Conservation (phyloP, 2,329 filamentous ascomycete species). For the Domatiomyces globalis region DNA sequence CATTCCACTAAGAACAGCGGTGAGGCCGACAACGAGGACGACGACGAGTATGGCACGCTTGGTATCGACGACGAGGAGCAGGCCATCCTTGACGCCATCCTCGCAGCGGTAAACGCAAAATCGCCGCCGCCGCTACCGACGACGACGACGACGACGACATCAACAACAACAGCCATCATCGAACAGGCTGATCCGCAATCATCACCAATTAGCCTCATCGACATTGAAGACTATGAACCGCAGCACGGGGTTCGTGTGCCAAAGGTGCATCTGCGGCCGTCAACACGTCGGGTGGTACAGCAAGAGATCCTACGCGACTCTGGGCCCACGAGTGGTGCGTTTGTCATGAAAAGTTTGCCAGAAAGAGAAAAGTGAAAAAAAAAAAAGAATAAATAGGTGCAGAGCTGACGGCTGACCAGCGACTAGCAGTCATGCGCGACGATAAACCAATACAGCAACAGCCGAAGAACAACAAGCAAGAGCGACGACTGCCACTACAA, state of each 20-base stretch:
- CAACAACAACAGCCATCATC: neutral
- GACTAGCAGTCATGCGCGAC: constrained; percentile 11
- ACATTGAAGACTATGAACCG: constrained; percentile 33
- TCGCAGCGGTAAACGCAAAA: constrained; percentile 32
- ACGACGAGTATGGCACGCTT: constrained; percentile 51
- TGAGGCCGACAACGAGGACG: constrained; percentile 3
- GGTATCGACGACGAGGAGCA: constrained; percentile 39
- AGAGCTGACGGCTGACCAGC: constrained; percentile 17
- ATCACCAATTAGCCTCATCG: constrained; percentile 19
- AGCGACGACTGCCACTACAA: constrained; percentile 6
- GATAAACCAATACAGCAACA: neutral
- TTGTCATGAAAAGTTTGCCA: neutral
- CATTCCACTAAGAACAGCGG: neutral
- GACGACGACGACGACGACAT: neutral
- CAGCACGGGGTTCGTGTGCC: constrained; percentile 26
- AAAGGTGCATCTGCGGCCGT: constrained; percentile 28
- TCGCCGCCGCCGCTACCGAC: neutral
- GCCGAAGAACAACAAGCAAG: constrained; percentile 1
- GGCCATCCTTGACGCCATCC: constrained; percentile 37
- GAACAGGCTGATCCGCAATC: neutral
- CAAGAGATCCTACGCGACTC: constrained; percentile 10
- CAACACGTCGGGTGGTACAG: constrained; percentile 15
- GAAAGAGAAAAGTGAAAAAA: neutral
- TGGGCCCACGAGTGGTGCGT: constrained; percentile 10
- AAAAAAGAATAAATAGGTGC: neutral